These are phyloP conservation scores for Escallonia herrerae DNA, from an alignment of 129 eudicot species.

Conservation along the genomic window DNA sequence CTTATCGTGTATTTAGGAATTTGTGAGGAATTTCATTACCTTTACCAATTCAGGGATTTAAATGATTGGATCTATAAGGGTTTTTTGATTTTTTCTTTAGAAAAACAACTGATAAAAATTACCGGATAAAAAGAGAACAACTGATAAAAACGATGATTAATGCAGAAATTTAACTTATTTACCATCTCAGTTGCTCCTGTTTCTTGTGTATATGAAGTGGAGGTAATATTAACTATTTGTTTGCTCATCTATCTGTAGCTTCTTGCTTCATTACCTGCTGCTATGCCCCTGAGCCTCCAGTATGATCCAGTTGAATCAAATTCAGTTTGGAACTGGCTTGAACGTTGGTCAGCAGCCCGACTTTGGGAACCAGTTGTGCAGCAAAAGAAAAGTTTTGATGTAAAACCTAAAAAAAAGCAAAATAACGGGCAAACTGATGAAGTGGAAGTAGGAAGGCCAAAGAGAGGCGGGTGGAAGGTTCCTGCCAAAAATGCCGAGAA, in stretches of 20 bases:
- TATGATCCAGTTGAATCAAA: slow-evolving; percentile 64
- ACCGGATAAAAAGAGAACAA: no score
- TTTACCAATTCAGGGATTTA: no score
- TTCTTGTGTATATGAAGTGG: neutral
- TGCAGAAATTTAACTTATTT: no score
- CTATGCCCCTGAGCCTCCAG: slow-evolving; percentile 59
- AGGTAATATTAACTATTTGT: slow-evolving; percentile 15
- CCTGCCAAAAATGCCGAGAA: slow-evolving; percentile 37
- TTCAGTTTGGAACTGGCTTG: slow-evolving; percentile 73
- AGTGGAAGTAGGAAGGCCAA: slow-evolving; percentile 40
- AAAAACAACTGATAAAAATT: no score
- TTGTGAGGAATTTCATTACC: no score
- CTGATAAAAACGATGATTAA: no score
- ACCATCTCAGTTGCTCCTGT: no score
- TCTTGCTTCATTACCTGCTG: slow-evolving; percentile 45
- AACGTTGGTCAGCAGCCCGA: slow-evolving; percentile 62
- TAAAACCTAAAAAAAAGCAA: slow-evolving; percentile 44
- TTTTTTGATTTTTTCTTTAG: no score
- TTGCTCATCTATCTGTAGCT: slow-evolving; percentile 39
- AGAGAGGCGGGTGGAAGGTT: slow-evolving; percentile 42
- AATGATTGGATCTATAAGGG: no score
- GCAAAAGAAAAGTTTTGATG: slow-evolving; percentile 30
- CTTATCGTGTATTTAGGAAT: no score
- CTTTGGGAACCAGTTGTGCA: slow-evolving; percentile 67
- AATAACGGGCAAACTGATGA: slow-evolving; percentile 29